Evolutionary conservation across 768 basidiomycete species (phyloP).

Genomic region (Auricularia sp.): DNA sequence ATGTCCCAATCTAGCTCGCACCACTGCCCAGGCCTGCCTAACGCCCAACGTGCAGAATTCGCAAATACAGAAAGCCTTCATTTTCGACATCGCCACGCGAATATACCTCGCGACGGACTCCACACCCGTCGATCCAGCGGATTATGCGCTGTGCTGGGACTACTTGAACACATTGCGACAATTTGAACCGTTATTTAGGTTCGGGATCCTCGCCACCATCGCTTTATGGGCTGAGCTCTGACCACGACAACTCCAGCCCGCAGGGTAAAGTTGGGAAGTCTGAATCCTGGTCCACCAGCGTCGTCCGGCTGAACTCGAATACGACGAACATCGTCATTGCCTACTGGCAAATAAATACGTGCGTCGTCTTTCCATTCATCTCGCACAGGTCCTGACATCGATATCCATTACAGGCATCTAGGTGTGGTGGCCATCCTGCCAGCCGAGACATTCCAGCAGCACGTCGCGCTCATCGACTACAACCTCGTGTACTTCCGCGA

Average conservation of each 20-base stretch:
- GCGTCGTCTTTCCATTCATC: neutral
- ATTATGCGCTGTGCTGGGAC: slow-evolving; percentile 83
- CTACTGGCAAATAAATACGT: slow-evolving; percentile 1
- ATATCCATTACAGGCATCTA: neutral
- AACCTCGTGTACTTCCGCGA: slow-evolving; percentile 1
- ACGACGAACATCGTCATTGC: slow-evolving; percentile 1
- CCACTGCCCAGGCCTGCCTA: neutral
- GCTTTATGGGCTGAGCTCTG: no score
- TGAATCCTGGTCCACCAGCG: neutral
- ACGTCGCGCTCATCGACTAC: neutral
- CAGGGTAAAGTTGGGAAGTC: neutral
- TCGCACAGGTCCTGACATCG: neutral
- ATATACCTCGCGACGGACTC: slow-evolving; percentile 91
- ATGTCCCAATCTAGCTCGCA: slow-evolving; percentile 12
- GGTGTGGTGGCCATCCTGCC: neutral
- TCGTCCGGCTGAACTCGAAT: neutral
- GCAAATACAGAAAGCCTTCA: slow-evolving; percentile 85
- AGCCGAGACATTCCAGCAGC: neutral
- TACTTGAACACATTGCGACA: slow-evolving; percentile 81
- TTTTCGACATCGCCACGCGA: slow-evolving; percentile 79
- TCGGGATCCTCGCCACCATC: slow-evolving; percentile 6
- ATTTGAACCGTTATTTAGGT: slow-evolving; percentile 83
- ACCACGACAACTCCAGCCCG: neutral
- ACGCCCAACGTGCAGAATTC: slow-evolving; percentile 49
- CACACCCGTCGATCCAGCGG: slow-evolving; percentile 80